Evolutionary conservation across 2,329 filamentous ascomycete species (phyloP).

Genomic region (Epicoccum sorghinum): DNA sequence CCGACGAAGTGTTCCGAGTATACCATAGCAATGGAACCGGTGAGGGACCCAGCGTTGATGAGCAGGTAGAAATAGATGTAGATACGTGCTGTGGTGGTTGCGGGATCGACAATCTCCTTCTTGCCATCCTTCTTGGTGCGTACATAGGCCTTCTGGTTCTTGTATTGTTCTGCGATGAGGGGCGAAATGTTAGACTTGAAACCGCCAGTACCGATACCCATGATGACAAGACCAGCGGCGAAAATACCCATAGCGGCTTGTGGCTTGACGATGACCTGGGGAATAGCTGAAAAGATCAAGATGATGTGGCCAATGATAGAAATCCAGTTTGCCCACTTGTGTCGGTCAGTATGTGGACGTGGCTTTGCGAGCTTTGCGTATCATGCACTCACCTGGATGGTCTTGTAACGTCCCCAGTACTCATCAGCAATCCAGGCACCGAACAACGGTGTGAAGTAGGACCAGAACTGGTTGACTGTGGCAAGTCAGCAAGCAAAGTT

Average conservation of each 20-base stretch:
- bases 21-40: slow-evolving; percentile 46
- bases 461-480: slow-evolving; percentile 60
- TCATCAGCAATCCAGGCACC: slow-evolving; percentile 66
- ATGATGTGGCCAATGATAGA: slow-evolving; percentile 64
- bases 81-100: slow-evolving; percentile 69
- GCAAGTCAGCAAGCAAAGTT: neutral
- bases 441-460: slow-evolving; percentile 63
- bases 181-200: slow-evolving; percentile 71
- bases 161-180: slow-evolving; percentile 64
- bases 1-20: slow-evolving; percentile 59
- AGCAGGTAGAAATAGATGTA: slow-evolving; percentile 51
- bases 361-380: neutral
- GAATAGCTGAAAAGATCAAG: slow-evolving; percentile 62
- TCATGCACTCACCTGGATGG: slow-evolving; percentile 51
- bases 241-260: slow-evolving; percentile 61
- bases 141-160: slow-evolving; percentile 37
- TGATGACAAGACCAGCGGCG: slow-evolving; percentile 63
- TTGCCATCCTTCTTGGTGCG: slow-evolving; percentile 46
- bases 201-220: slow-evolving; percentile 70
- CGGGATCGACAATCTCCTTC: slow-evolving; percentile 69
- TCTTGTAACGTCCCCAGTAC: slow-evolving; percentile 66
- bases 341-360: neutral
- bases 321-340: slow-evolving; percentile 57
- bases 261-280: slow-evolving; percentile 55
- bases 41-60: slow-evolving; percentile 48